phyloP scores from a whole-genome alignment of 768 basidiomycete species.

The Crassisporium funariophilum region DNA sequence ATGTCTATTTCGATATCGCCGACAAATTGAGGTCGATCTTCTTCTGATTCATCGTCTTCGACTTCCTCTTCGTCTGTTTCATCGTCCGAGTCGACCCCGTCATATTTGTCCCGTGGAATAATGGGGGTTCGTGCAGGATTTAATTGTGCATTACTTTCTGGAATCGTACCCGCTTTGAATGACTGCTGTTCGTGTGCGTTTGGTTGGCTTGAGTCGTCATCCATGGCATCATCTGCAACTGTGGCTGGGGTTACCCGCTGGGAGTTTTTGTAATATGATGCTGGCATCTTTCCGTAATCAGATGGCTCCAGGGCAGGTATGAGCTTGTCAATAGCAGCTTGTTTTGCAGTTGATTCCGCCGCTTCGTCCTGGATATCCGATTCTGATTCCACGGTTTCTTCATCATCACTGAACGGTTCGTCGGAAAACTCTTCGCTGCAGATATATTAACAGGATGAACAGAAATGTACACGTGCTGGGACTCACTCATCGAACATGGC shows the following conservation, averaged over 20 bases:
- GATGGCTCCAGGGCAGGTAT: constrained; percentile 77
- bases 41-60: constrained; percentile 65
- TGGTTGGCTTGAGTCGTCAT: constrained; percentile 19
- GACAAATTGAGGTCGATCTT: constrained; percentile 81
- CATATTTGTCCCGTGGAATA: constrained; percentile 80
- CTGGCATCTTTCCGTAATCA: constrained; percentile 89
- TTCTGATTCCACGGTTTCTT: constrained; percentile 38
- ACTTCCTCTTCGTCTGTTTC: constrained; percentile 71
- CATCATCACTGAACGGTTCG: constrained; percentile 58
- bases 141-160: constrained; percentile 24
- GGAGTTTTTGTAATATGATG: constrained; percentile 68
- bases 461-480: constrained; percentile 1
- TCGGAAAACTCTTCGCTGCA: constrained; percentile 71
- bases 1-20: constrained; percentile 89
- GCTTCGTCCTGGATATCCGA: constrained; percentile 43
- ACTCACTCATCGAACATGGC: constrained; percentile 90
- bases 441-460: constrained; percentile 5
- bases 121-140: constrained; percentile 74
- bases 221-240: constrained; percentile 43
- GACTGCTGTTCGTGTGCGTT: constrained; percentile 1
- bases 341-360: constrained; percentile 43
- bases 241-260: constrained; percentile 60
- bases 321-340: constrained; percentile 74
- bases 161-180: no score
- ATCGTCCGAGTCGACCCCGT: constrained; percentile 93